These are phyloP conservation scores for Incumbomyces delicatus DNA, from an alignment of 2,329 filamentous ascomycete genomes.

Conservation along the genomic window DNA sequence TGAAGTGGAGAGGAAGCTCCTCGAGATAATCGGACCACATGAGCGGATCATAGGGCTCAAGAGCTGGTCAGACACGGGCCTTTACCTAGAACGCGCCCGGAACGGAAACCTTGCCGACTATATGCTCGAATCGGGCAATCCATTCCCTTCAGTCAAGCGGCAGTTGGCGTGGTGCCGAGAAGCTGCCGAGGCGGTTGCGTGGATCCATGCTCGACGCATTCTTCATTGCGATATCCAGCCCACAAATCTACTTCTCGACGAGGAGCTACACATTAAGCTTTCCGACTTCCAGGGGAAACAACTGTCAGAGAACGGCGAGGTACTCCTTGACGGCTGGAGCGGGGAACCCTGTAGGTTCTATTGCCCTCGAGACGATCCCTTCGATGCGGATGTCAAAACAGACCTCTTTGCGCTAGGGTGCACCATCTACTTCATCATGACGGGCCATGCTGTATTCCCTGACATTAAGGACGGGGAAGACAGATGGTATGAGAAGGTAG, in stretches of 20 bases:
- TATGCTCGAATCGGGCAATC: neutral
- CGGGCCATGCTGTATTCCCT: neutral
- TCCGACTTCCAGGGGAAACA: slow-evolving; percentile 12
- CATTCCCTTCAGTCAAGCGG: neutral
- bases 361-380: neutral
- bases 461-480: no score
- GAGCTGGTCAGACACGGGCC: no score
- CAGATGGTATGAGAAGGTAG: no score
- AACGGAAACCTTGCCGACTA: neutral
- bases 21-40: no score
- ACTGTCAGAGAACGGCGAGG: neutral
- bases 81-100: neutral
- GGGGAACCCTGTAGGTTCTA: no score
- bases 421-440: neutral
- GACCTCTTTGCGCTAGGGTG: neutral
- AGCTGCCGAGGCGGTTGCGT: slow-evolving; percentile 16
- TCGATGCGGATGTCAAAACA: neutral
- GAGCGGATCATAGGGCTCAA: no score
- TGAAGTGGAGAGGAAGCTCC: no score
- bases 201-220: slow-evolving; percentile 15
- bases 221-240: slow-evolving; percentile 20
- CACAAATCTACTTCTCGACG: slow-evolving; percentile 20
- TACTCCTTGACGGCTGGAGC: neutral
- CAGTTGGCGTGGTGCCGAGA: slow-evolving; percentile 16
- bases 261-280: slow-evolving; percentile 18